A percentile compares a stretch with the other conserved stretches of the same genome.
Evolutionary conservation across 2,329 filamentous ascomycete genomes (phyloP).

Genomic region (Aspergillus alliaceus): DNA sequence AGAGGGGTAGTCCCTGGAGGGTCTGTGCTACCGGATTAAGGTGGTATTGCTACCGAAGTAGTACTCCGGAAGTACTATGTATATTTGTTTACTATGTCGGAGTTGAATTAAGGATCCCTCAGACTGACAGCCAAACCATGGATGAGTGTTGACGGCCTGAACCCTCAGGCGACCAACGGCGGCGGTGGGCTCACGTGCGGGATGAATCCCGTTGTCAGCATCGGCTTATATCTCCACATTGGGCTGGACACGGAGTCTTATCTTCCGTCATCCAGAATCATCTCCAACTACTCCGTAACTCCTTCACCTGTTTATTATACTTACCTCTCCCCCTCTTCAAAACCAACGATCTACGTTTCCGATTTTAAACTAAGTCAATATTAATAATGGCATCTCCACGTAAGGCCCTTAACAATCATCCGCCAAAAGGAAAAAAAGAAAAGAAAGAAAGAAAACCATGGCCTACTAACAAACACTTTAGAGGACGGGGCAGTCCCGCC

Average conservation of each 20-base stretch:
- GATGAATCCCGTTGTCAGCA: not conserved
- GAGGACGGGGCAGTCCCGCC: conserved; percentile 25
- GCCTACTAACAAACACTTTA: conserved; percentile 13
- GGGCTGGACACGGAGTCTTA: not conserved
- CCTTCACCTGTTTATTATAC: not conserved
- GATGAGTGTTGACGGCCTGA: not conserved
- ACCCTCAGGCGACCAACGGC: not conserved
- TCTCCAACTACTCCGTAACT: not conserved
- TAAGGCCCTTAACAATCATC: not conserved
- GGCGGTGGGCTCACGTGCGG: not conserved
- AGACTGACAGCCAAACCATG: not conserved
- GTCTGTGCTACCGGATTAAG: not conserved
- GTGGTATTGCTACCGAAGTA: no score
- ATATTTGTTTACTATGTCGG: not conserved
- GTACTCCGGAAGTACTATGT: not conserved
- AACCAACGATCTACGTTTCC: not conserved
- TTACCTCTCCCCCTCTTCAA: not conserved
- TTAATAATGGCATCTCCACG: not conserved
- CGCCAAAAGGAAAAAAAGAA: no score
- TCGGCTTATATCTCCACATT: not conserved
- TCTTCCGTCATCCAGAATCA: not conserved
- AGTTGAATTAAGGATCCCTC: not conserved
- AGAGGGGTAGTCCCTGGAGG: not conserved
- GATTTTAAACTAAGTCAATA: no score
- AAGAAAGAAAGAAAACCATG: no score